Percentiles rank a stretch among this genome's conserved stretches.
Conservation (phyloP, 225 moss, liverwort and hornwort species). For the Pleurozium schreberi region DNA sequence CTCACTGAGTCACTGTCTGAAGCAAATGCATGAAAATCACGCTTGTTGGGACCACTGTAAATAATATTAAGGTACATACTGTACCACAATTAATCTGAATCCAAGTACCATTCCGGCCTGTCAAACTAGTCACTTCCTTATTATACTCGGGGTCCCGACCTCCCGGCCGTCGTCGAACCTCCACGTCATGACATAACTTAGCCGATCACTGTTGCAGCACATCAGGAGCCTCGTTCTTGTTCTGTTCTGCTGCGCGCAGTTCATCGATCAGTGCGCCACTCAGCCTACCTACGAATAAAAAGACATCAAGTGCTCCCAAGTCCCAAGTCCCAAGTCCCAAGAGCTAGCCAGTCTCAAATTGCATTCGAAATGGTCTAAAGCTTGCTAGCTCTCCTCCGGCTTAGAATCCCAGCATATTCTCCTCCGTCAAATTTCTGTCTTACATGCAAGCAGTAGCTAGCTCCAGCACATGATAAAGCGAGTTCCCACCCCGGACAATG, state of each 20-base stretch:
- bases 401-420: neutral
- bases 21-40: neutral
- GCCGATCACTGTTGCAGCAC: neutral
- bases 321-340: neutral
- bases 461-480: neutral
- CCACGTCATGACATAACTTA: neutral
- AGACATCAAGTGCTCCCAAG: neutral
- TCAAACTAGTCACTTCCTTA: neutral
- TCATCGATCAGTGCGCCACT: neutral
- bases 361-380: neutral
- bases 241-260: neutral
- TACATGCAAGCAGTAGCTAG: neutral
- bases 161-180: neutral
- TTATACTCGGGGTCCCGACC: neutral
- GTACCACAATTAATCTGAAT: neutral
- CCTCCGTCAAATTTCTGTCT: neutral
- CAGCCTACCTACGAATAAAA: neutral
- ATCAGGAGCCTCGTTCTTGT: neutral
- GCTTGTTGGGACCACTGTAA: too few relatives aligned
- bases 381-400: neutral
- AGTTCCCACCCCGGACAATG: neutral
- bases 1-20: too few relatives aligned
- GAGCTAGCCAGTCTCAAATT: neutral
- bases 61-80: too few relatives aligned
- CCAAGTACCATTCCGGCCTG: neutral